Base-by-base conservation (phyloP, 805 yeast species). In the Huiozyma naganishii region DNA sequence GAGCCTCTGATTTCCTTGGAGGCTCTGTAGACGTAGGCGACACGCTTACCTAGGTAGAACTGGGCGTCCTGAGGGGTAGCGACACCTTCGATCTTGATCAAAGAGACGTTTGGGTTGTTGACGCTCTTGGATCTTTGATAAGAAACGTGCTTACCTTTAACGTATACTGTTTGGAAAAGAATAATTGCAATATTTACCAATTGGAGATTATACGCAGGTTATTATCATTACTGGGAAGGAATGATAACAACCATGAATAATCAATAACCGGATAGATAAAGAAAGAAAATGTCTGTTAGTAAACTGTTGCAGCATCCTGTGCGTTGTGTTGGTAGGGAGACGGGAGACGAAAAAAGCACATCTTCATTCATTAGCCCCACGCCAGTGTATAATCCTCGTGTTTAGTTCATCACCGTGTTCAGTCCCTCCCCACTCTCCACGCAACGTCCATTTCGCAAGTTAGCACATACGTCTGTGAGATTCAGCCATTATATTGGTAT, bases 111-210 rank as follows among this genome's bases (percentile, higher is more conserved):
- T 72, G 97, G 97, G 92, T 90, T 85, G 82, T 81, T 87, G 70
- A 83, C 85, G 73, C 80, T 80, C 87, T 90, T 92, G 65, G 96
- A 87, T 78, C 98, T 92, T 80, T 90, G 97, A 95, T 89, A 90
- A 65, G 97, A 88, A 69, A 90, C 71, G 83, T 90, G 97, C 81
- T 89, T 90, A 77, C 97, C 98, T 82, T 90, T 92, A 75, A 92
- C 97, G 95, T 90, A 90, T 77, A 90, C 92, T 84, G 69, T 52
- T 44, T 32, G 28, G 38, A 37, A 41, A 11, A 12, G 17, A 11
- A 34, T 8, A 30, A 11, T 4, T 34, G 33, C 11, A 30, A 30
- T 30, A n/a, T 30, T 30, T 30, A 30, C 3, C 23, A 17, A 17
- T 17, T 17, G 23, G 23, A 17, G 23, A 17, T 17, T 17, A 17